Conservation (phyloP, 2,329 filamentous ascomycete species). For the Rhynchosporium graminicola region DNA sequence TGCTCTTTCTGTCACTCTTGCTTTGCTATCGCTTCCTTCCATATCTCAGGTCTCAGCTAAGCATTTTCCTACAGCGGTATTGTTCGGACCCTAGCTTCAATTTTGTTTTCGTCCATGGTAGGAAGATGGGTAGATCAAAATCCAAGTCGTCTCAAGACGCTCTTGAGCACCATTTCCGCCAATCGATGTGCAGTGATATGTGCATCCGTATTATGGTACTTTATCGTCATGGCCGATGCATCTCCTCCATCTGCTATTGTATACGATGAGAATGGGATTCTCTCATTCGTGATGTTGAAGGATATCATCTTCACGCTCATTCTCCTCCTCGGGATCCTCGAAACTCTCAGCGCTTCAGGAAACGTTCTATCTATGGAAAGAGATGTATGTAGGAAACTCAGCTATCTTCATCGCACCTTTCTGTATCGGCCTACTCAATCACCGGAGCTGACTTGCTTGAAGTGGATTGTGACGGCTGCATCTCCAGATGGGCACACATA, state of each 20-base stretch:
- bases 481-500: slow-evolving; percentile 40
- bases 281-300: slow-evolving; percentile 32
- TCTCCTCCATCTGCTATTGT: neutral
- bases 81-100: slow-evolving; percentile 43
- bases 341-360: slow-evolving; percentile 45
- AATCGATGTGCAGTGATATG: slow-evolving; percentile 46
- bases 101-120: slow-evolving; percentile 45
- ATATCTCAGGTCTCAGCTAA: slow-evolving; percentile 3
- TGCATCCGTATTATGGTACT: slow-evolving; percentile 45
- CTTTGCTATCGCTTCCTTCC: neutral
- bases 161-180: slow-evolving; percentile 46
- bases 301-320: slow-evolving; percentile 42
- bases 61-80: slow-evolving; percentile 38
- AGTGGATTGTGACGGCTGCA: slow-evolving; percentile 45
- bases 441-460: too few relatives aligned
- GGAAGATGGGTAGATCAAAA: slow-evolving; percentile 47
- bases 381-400: slow-evolving; percentile 33
- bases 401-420: too few relatives aligned
- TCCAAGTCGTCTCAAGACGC: slow-evolving; percentile 44
- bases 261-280: neutral
- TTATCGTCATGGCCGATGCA: slow-evolving; percentile 37
- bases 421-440: too few relatives aligned
- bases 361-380: slow-evolving; percentile 51
- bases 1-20: neutral
- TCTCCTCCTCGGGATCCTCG: slow-evolving; percentile 44